These are phyloP conservation scores for Metschnikowia baotianmanensis DNA, from an alignment of 805 yeast genomes.

Conservation along the genomic window DNA sequence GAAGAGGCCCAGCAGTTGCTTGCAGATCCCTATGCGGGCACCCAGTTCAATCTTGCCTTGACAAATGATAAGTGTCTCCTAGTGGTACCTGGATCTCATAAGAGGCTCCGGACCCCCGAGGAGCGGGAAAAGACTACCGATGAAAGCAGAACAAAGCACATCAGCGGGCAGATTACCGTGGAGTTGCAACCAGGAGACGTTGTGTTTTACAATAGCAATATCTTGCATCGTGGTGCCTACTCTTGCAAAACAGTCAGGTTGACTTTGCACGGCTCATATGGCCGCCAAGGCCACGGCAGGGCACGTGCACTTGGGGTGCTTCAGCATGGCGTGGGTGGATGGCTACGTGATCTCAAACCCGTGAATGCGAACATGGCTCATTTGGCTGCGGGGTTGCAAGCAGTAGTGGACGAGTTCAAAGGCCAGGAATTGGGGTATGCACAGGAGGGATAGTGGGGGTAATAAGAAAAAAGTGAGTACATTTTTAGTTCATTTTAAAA, in stretches of 20 bases:
- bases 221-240: conserved; percentile 48
- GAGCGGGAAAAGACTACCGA: conserved; percentile 42
- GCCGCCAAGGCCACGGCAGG: conserved; percentile 41
- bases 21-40: conserved; percentile 42
- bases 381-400: conserved; percentile 29
- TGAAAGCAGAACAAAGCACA: conserved; percentile 32
- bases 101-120: conserved; percentile 41
- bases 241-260: conserved; percentile 37
- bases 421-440: conserved; percentile 37
- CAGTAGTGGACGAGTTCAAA: conserved; percentile 29
- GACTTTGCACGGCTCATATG: conserved; percentile 52
- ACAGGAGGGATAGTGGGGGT: conserved; percentile 31
- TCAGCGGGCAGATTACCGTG: conserved; percentile 40
- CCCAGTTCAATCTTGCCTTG: conserved; percentile 51
- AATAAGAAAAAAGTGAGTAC: too few species aligned
- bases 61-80: conserved; percentile 46
- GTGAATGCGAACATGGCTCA: conserved; percentile 26
- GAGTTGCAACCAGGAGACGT: conserved; percentile 48
- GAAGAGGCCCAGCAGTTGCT: conserved; percentile 43
- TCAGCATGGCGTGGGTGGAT: conserved; percentile 50
- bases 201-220: conserved; percentile 49
- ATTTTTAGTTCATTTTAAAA: too few species aligned
- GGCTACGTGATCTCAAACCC: conserved; percentile 41
- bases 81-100: conserved; percentile 49
- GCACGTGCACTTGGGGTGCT: conserved; percentile 49